These are phyloP conservation scores for Colletotrichum magnum DNA, from an alignment of 2,329 filamentous ascomycete species.

Conservation along the genomic window DNA sequence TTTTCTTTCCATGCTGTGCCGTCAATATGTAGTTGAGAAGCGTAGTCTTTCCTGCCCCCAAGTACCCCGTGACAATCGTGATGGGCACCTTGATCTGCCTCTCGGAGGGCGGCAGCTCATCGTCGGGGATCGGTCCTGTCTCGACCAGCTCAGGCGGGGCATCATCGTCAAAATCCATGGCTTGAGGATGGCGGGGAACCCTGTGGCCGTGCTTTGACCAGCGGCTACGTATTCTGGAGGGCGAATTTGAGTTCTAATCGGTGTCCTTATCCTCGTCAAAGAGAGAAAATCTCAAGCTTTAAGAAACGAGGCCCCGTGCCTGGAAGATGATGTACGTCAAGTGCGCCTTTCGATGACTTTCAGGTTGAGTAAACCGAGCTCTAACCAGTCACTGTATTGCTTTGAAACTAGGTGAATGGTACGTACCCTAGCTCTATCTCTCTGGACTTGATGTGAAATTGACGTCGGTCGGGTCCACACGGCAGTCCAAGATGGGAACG, in stretches of 20 bases:
- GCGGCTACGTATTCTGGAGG: background rate
- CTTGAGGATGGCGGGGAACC: constrained; percentile 41
- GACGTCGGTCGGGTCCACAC: constrained; percentile 28
- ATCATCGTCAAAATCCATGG: constrained; percentile 77
- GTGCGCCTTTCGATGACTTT: constrained; percentile 1
- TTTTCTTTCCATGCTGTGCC: constrained; percentile 95
- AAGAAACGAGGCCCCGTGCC: too few relatives aligned
- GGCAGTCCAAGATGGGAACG: constrained; percentile 4
- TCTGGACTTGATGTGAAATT: constrained; percentile 12
- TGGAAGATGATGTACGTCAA: background rate
- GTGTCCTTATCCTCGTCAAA: background rate
- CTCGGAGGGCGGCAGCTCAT: constrained; percentile 59
- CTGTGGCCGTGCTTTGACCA: constrained; percentile 34
- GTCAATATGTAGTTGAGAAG: constrained; percentile 96
- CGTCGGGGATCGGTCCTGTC: constrained; percentile 51
- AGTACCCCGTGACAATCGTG: constrained; percentile 90
- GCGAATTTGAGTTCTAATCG: background rate
- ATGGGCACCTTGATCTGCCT: constrained; percentile 80
- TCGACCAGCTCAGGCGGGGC: constrained; percentile 75
- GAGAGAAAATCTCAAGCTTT: too few relatives aligned
- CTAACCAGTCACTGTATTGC: background rate
- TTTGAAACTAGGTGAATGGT: background rate
- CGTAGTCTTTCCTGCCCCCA: constrained; percentile 96
- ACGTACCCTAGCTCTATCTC: constrained; percentile 11
- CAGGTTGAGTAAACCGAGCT: background rate